These are phyloP conservation scores for Cystofilobasidium ferigula DNA, from an alignment of 768 basidiomycete genomes.

Conservation along the genomic window DNA sequence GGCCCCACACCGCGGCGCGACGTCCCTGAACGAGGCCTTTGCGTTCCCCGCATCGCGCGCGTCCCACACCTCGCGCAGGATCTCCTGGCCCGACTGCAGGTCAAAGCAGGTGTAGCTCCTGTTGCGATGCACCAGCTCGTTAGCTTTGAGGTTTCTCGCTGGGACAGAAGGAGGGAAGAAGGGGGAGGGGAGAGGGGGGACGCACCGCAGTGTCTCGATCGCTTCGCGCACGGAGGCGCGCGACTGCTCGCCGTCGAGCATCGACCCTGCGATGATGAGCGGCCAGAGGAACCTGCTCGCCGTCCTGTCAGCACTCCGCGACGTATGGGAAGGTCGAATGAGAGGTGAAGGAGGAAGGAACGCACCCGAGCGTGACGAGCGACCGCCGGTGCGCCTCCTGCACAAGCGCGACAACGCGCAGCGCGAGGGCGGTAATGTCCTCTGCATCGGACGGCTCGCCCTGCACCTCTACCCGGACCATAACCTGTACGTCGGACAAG, in stretches of 20 bases:
- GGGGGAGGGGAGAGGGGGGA: too few species aligned
- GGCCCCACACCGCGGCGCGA: neutral
- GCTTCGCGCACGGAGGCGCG: neutral
- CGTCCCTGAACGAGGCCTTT: neutral
- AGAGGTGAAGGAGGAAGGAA: neutral
- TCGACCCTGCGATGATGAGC: slow-evolving; percentile 3
- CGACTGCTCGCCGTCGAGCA: neutral
- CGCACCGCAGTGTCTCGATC: neutral
- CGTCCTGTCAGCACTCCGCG: neutral
- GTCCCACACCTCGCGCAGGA: slow-evolving; percentile 1
- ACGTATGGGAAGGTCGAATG: neutral
- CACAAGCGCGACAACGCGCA: neutral
- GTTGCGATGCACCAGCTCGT: too few species aligned
- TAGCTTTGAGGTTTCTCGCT: too few species aligned
- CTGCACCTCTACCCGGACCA: slow-evolving; percentile 4
- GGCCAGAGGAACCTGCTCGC: slow-evolving; percentile 1
- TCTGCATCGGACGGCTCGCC: neutral
- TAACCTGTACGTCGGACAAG: neutral
- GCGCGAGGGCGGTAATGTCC: neutral
- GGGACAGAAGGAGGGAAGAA: too few species aligned
- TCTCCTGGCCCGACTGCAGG: neutral
- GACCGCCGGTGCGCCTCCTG: slow-evolving; percentile 3
- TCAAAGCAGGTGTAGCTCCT: neutral
- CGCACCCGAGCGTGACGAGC: slow-evolving; percentile 3
- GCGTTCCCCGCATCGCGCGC: neutral